Evolutionary conservation across 2,329 filamentous ascomycete genomes (phyloP).

Genomic region (Geosmithia morbida): DNA sequence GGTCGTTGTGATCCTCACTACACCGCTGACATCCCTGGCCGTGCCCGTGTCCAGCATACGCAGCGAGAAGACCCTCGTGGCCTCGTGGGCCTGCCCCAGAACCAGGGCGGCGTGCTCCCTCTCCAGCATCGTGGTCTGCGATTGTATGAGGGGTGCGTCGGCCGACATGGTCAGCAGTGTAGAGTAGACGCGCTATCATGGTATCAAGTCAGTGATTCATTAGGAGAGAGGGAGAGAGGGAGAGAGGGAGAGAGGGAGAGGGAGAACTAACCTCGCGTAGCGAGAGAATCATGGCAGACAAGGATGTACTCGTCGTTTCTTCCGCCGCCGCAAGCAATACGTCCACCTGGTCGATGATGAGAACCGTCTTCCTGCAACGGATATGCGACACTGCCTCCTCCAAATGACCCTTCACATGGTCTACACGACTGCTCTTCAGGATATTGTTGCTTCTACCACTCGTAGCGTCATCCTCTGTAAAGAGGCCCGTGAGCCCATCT

Average conservation of each 20-base stretch:
- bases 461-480: constrained; percentile 10
- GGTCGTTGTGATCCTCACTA: constrained; percentile 52
- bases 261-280: constrained; percentile 44
- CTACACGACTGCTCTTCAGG: constrained; percentile 16
- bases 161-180: constrained; percentile 56
- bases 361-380: constrained; percentile 24
- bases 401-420: constrained; percentile 23
- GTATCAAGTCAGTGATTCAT: background rate
- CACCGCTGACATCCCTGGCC: constrained; percentile 84
- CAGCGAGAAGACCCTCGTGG: constrained; percentile 55
- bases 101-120: constrained; percentile 57
- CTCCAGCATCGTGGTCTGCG: constrained; percentile 50
- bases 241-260: background rate
- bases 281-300: constrained; percentile 42
- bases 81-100: constrained; percentile 59
- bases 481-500: constrained; percentile 55
- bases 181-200: constrained; percentile 44
- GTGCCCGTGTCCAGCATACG: constrained; percentile 72
- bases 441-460: constrained; percentile 6
- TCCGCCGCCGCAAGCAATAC: constrained; percentile 45
- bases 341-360: constrained; percentile 54
- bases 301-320: constrained; percentile 24
- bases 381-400: constrained; percentile 22
- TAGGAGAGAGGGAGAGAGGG: background rate
- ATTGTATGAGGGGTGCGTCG: constrained; percentile 54